phyloP scores from a whole-genome alignment of 169 alveolate genomes.

The Blepharisma undulans region DNA sequence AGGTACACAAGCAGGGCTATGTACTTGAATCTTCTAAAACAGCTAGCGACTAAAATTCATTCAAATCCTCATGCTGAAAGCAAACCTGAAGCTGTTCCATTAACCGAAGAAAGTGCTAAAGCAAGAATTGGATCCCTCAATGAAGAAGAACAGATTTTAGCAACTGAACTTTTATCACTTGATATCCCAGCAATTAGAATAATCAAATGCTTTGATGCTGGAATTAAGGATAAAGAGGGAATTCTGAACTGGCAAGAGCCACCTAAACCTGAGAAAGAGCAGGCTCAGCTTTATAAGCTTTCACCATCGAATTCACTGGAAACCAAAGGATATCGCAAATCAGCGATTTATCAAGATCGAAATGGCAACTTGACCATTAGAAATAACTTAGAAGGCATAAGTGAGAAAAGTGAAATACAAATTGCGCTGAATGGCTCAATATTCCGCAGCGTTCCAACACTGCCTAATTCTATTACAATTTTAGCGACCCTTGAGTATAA shows the following conservation, averaged over 20 bases:
- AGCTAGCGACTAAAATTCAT: not conserved
- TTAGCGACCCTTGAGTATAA: not conserved
- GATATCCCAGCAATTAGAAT: conserved; percentile 11
- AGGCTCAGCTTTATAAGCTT: not conserved
- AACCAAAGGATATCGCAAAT: too few species aligned
- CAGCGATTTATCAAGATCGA: too few species aligned
- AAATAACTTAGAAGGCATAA: too few species aligned
- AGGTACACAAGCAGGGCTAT: not conserved
- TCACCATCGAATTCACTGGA: too few species aligned
- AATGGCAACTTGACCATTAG: too few species aligned
- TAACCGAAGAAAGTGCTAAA: not conserved
- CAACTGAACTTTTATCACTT: conserved; percentile 16
- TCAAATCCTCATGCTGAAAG: not conserved
- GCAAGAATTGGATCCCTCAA: not conserved
- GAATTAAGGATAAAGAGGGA: not conserved
- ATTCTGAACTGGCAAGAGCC: not conserved
- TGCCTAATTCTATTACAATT: not conserved
- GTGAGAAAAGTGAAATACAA: too few species aligned
- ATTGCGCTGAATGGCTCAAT: not conserved
- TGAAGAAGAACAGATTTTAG: conserved; percentile 21
- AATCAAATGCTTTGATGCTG: conserved; percentile 1
- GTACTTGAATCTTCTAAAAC: not conserved
- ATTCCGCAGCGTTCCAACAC: not conserved
- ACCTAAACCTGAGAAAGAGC: not conserved
- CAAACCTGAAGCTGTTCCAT: not conserved